Evolutionary conservation across 495 filamentous ascomycete genomes (phyloP).

Genomic region (Usnea hakonensis): DNA sequence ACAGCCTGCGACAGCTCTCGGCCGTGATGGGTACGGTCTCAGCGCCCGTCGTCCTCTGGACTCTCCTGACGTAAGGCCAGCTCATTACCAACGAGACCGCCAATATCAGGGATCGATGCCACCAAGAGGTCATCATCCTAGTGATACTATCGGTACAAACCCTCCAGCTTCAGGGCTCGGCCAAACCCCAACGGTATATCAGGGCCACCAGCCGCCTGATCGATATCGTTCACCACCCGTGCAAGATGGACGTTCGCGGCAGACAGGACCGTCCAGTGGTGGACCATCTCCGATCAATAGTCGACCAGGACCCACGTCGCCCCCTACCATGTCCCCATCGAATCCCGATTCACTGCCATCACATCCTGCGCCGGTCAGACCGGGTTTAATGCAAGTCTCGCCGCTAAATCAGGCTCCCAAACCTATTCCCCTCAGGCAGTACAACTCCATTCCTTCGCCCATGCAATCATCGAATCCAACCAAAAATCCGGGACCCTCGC

Average conservation of each 20-base stretch:
- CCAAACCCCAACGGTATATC: background rate
- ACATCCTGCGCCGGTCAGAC: conserved; percentile 74
- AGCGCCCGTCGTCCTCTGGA: background rate
- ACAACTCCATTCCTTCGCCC: conserved; percentile 28
- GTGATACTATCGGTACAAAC: background rate
- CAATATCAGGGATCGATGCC: background rate
- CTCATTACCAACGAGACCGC: background rate
- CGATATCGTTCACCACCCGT: conserved; percentile 14
- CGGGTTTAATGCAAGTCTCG: conserved; percentile 54
- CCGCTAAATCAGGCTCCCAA: conserved; percentile 28
- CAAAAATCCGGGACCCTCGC: conserved; percentile 13
- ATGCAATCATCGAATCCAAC: conserved; percentile 27
- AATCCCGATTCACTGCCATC: conserved; percentile 39
- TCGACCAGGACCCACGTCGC: conserved; percentile 20
- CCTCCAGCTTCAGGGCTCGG: background rate
- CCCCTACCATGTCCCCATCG: conserved; percentile 30
- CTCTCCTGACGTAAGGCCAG: background rate
- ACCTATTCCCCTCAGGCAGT: conserved; percentile 29
- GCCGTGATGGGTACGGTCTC: background rate
- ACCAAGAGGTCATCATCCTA: background rate
- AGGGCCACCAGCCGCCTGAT: background rate
- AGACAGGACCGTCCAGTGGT: conserved; percentile 11
- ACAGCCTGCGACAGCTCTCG: conserved; percentile 15
- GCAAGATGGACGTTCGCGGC: conserved; percentile 3
- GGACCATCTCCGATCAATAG: conserved; percentile 14